Evolutionary conservation across 2,329 filamentous ascomycete genomes (phyloP).

Genomic region (Curvularia spicifera): DNA sequence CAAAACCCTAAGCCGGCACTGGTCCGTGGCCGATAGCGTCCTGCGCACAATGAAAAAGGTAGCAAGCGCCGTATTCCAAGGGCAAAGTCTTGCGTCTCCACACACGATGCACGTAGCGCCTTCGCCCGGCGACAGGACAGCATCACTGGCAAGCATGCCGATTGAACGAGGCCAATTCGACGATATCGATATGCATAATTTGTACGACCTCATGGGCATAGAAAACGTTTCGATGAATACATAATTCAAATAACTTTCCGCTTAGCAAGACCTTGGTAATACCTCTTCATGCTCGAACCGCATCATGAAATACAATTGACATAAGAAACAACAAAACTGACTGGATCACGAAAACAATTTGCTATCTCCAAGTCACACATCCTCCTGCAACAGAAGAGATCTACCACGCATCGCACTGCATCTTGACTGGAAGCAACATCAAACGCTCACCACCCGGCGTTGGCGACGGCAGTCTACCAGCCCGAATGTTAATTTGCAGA

Average conservation of each 20-base stretch:
- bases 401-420: slow-evolving; percentile 6
- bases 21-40: slow-evolving; percentile 18
- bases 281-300: not conserved
- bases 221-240: slow-evolving; percentile 8
- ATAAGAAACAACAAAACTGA: not conserved
- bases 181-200: slow-evolving; percentile 17
- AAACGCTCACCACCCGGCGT: slow-evolving; percentile 11
- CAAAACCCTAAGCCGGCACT: slow-evolving; percentile 23
- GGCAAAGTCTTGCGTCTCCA: not conserved
- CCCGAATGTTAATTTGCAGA: slow-evolving; percentile 52
- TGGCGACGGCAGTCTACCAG: slow-evolving; percentile 40
- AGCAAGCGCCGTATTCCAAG: slow-evolving; percentile 20
- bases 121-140: not conserved
- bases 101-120: not conserved
- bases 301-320: not conserved
- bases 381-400: not conserved
- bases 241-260: not conserved
- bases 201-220: slow-evolving; percentile 21
- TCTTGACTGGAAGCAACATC: slow-evolving; percentile 15
- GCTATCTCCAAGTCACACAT: not conserved
- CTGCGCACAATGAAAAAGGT: slow-evolving; percentile 23
- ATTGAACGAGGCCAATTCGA: slow-evolving; percentile 8
- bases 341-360: not conserved
- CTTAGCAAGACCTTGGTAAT: not conserved
- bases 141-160: not conserved